These are phyloP conservation scores for Calonectria multiphialidica DNA, from an alignment of 2,329 filamentous ascomycete genomes.

Conservation along the genomic window DNA sequence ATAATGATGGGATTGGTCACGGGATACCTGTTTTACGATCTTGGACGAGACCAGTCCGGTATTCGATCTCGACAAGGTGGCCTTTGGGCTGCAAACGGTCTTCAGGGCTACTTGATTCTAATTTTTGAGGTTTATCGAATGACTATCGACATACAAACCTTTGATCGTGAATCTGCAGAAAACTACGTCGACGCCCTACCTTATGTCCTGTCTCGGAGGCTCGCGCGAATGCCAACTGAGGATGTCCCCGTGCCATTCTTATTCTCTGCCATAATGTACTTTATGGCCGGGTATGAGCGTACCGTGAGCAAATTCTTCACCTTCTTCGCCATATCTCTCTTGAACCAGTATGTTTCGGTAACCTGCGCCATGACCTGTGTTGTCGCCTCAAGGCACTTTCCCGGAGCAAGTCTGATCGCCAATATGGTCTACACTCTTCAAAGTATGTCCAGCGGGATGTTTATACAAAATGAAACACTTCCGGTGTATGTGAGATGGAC, in stretches of 20 bases:
- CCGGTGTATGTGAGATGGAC: slow-evolving; percentile 84
- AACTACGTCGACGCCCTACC: slow-evolving; percentile 77
- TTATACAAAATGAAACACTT: slow-evolving; percentile 79
- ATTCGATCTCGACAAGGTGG: slow-evolving; percentile 81
- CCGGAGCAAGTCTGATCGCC: slow-evolving; percentile 77
- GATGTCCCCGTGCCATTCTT: slow-evolving; percentile 80
- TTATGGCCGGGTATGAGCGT: slow-evolving; percentile 80
- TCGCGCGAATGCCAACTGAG: slow-evolving; percentile 77
- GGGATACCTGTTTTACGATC: slow-evolving; percentile 78
- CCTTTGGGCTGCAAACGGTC: slow-evolving; percentile 76
- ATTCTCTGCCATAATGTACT: slow-evolving; percentile 80
- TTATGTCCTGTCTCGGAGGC: slow-evolving; percentile 76
- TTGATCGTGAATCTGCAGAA: slow-evolving; percentile 81
- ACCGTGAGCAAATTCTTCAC: slow-evolving; percentile 75
- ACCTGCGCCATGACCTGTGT: slow-evolving; percentile 79
- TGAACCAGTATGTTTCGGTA: slow-evolving; percentile 81
- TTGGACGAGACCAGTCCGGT: slow-evolving; percentile 75
- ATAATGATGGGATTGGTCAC: slow-evolving; percentile 77
- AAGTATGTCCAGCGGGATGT: slow-evolving; percentile 81
- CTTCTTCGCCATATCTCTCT: slow-evolving; percentile 76
- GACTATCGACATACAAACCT: slow-evolving; percentile 79
- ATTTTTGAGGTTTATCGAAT: slow-evolving; percentile 83
- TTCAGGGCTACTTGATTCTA: slow-evolving; percentile 83
- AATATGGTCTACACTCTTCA: slow-evolving; percentile 82
- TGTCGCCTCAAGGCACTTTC: slow-evolving; percentile 74